A percentile compares a stretch with the other conserved stretches of the same genome.
Evolutionary conservation across 352 stramenopile species (phyloP).

Genomic region (Phytophthora fragariae): DNA sequence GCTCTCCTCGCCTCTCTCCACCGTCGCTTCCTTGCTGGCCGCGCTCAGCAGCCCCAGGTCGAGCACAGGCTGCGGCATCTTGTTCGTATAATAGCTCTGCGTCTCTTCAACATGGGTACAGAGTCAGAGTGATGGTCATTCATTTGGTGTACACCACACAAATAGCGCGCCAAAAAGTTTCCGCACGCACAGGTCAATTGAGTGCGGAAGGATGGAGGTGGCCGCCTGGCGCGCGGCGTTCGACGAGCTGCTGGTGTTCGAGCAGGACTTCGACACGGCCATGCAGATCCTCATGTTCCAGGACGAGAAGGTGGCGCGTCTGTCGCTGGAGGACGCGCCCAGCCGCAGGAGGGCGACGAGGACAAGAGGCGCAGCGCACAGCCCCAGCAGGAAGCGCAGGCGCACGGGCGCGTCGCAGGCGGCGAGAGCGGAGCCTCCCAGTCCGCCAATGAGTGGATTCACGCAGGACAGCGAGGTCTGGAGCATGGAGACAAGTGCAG

Average conservation of each 20-base stretch:
- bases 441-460: background rate
- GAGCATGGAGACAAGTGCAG: background rate
- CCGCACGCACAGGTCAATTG: conserved; percentile 1
- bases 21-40: conserved; percentile 28
- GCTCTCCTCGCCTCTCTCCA: conserved; percentile 39
- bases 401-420: conserved; percentile 8
- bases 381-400: conserved; percentile 18
- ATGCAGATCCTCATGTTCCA: conserved; percentile 72
- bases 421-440: conserved; percentile 10
- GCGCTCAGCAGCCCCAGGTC: conserved; percentile 36
- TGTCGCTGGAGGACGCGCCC: conserved; percentile 48
- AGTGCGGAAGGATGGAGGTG: conserved; percentile 13
- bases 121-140: conserved; percentile 32
- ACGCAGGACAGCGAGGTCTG: conserved; percentile 8
- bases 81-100: conserved; percentile 1
- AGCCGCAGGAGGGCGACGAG: conserved; percentile 10
- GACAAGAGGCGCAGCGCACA: conserved; percentile 14
- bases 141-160: conserved; percentile 14
- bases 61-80: conserved; percentile 38
- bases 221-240: conserved; percentile 26
- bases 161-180: conserved; percentile 21
- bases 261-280: conserved; percentile 73
- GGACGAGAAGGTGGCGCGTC: conserved; percentile 52
- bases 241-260: conserved; percentile 53
- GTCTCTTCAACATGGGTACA: conserved; percentile 24